Base-by-base conservation (phyloP, 176 grass and related monocot species). In the Miscanthus lutarioriparius region DNA sequence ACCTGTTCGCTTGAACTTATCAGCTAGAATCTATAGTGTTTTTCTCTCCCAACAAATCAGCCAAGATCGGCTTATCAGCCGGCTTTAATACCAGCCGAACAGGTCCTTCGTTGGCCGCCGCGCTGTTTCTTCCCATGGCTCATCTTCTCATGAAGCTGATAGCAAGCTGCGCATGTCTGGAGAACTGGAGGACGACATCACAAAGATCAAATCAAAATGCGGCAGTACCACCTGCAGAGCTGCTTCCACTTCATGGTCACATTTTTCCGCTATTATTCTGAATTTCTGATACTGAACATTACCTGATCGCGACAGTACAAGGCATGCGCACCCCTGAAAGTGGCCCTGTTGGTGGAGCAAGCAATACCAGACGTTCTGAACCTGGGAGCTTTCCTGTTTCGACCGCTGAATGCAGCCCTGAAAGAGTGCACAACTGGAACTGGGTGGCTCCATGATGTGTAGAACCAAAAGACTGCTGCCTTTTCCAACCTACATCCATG, bases 341-440 rank as follows among this genome's bases (percentile, higher is more conserved):
- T 56, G 62, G 71, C 14, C 22, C 44, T 59, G 23, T n/a, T 56
- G 79, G 84, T 90, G 79, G 66, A 81, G 77, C 40, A 64, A 19
- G 37, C 82, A 67, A 15, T 26, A 43, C 43, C 19, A 30, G 63
- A 80, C 28, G 7, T 58, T 44, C 62, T 25, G 32, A 82, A 78
- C 27, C 65, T 43, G 35, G 33, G 62, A 76, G 9, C 7, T 68
- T 56, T 77, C 16, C 45, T 77, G 72, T 68, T 49, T 59, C 32
- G 19, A 32, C 41, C 54, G 33, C 7, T 67, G 77, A 74, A 74
- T 23, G 33, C 37, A 72, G 7, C 22, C 49, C 47, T 3, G 23
- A 44, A 11, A 11, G 70, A 23, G 28, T 17, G 25, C 58, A 77
- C 56, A 77, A 36, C 4, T 38, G 16, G 48, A 33, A 33, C 32